Evolutionary conservation across 1,284 basidiomycete genomes (phyloP).

Genomic region (Abortiporus biennis): DNA sequence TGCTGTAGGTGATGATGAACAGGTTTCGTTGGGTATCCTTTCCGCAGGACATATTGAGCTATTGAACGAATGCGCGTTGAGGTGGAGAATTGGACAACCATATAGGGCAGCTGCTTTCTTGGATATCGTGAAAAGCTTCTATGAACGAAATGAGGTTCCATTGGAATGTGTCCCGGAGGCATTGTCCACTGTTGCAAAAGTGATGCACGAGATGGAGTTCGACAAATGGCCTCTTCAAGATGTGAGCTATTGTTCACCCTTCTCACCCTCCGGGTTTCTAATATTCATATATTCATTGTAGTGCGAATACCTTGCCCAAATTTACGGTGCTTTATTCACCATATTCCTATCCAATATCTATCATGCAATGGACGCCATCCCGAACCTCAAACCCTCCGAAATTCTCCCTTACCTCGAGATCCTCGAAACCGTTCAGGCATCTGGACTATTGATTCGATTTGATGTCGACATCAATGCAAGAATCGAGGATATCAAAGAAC

Average conservation of each 20-base stretch:
- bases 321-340: conserved; percentile 77
- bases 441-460: conserved; percentile 59
- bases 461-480: conserved; percentile 62
- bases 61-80: conserved; percentile 80
- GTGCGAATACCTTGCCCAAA: conserved; percentile 59
- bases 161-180: conserved; percentile 94
- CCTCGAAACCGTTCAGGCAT: conserved; percentile 67
- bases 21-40: conserved; percentile 94
- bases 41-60: conserved; percentile 77
- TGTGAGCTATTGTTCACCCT: conserved; percentile 41
- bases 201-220: conserved; percentile 63
- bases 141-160: conserved; percentile 87
- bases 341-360: conserved; percentile 84
- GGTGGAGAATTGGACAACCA: conserved; percentile 84
- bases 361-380: conserved; percentile 73
- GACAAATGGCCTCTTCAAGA: conserved; percentile 81
- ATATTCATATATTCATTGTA: conserved; percentile 19
- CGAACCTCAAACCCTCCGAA: conserved; percentile 65
- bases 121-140: conserved; percentile 83
- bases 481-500: conserved; percentile 64
- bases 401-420: conserved; percentile 61
- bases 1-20: conserved; percentile 89
- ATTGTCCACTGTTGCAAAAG: conserved; percentile 65
- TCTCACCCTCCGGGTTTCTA: conserved; percentile 11
- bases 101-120: conserved; percentile 82